Conservation (phyloP, 306 rosid species). For the Betula pendula region DNA sequence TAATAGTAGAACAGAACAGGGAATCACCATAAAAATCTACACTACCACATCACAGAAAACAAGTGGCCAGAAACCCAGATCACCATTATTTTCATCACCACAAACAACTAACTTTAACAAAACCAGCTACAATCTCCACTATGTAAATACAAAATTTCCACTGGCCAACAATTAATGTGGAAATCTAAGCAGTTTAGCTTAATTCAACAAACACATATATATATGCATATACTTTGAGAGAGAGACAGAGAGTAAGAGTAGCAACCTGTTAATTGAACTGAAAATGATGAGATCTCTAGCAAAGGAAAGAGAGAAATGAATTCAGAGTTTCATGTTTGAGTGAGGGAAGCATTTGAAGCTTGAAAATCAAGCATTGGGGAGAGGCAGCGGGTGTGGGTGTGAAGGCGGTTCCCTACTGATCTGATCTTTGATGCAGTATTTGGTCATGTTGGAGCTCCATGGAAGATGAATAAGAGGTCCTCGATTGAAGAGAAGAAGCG, state of each 20-base stretch:
- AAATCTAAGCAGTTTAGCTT: conserved; percentile 23
- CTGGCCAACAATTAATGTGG: neutral
- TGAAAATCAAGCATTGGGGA: conserved; percentile 23
- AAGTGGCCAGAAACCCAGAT: conserved; percentile 12
- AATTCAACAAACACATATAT: conserved; percentile 19
- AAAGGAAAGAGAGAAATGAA: conserved; percentile 24
- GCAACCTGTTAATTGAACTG: conserved; percentile 54
- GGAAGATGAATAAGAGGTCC: conserved; percentile 49
- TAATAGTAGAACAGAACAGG: conserved; percentile 21
- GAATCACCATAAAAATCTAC: conserved; percentile 30
- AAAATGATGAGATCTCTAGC: conserved; percentile 30
- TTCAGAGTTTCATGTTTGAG: conserved; percentile 23
- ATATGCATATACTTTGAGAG: conserved; percentile 15
- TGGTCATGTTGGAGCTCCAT: conserved; percentile 38
- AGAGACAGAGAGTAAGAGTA: conserved; percentile 26
- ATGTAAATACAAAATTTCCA: conserved; percentile 20
- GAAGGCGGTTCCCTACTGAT: conserved; percentile 12
- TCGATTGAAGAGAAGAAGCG: conserved; percentile 77
- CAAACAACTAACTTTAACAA: conserved; percentile 7
- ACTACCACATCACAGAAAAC: conserved; percentile 24
- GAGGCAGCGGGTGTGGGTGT: conserved; percentile 22
- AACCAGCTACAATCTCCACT: conserved; percentile 37
- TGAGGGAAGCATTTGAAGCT: conserved; percentile 24
- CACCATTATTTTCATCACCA: conserved; percentile 22
- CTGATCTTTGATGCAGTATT: conserved; percentile 7